Conservation (phyloP, 208 protist genomes). For the Trypanosomatidae sp. region DNA sequence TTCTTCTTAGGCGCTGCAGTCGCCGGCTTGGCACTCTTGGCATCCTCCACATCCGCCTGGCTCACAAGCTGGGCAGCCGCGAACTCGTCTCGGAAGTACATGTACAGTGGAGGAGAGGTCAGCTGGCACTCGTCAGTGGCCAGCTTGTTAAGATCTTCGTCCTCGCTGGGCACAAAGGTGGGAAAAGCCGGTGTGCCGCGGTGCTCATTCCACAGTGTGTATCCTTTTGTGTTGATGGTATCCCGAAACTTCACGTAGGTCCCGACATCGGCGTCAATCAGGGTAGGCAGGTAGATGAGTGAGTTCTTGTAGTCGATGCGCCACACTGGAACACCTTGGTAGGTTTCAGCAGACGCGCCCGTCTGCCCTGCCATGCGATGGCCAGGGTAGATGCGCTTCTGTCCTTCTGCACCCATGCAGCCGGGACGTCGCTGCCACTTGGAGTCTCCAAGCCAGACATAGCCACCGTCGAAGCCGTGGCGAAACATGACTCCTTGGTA, state of each 20-base stretch:
- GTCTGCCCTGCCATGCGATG: slow-evolving; percentile 92
- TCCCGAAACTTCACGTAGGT: slow-evolving; percentile 92
- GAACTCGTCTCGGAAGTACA: slow-evolving; percentile 92
- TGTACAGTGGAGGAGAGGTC: slow-evolving; percentile 83
- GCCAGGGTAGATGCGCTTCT: slow-evolving; percentile 91
- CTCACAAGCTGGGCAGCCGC: slow-evolving; percentile 78
- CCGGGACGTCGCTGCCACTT: slow-evolving; percentile 93
- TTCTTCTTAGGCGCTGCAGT: slow-evolving; percentile 79
- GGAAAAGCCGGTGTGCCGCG: slow-evolving; percentile 88
- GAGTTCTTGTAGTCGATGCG: slow-evolving; percentile 95
- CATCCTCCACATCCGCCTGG: slow-evolving; percentile 90
- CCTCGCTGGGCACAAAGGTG: slow-evolving; percentile 82
- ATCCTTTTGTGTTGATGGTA: slow-evolving; percentile 91
- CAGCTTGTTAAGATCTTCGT: slow-evolving; percentile 86
- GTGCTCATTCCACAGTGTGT: slow-evolving; percentile 92
- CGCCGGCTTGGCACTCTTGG: slow-evolving; percentile 84
- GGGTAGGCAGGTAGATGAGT: slow-evolving; percentile 88
- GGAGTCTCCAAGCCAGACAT: slow-evolving; percentile 92
- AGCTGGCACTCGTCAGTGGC: slow-evolving; percentile 92
- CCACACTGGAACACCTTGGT: slow-evolving; percentile 89
- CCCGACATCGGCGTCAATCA: slow-evolving; percentile 87
- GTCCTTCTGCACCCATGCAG: slow-evolving; percentile 87
- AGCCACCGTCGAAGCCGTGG: slow-evolving; percentile 92
- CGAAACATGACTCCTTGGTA: slow-evolving; percentile 93
- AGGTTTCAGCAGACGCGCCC: slow-evolving; percentile 85